Percentiles rank a stretch among this genome's conserved stretches.
phyloP scores from a whole-genome alignment of 2,329 filamentous ascomycete genomes.

The Nemania diffusa region DNA sequence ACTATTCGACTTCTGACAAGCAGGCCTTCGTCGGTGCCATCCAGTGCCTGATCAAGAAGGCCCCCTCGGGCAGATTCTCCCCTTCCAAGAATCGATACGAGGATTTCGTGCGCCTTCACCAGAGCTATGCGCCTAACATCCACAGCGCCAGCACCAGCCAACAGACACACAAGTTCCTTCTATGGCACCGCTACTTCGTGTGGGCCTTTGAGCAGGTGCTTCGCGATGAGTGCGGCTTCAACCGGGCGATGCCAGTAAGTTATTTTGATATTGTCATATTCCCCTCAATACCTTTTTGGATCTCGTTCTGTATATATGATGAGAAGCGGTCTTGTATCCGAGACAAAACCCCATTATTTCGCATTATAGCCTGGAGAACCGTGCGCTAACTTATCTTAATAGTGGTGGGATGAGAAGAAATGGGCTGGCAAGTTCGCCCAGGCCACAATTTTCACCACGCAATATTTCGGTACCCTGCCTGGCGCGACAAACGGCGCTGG shows the following conservation, averaged over 20 bases:
- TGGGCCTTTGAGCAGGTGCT: slow-evolving; percentile 48
- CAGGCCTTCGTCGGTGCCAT: slow-evolving; percentile 46
- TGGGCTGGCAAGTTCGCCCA: slow-evolving; percentile 48
- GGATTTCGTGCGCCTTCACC: slow-evolving; percentile 49
- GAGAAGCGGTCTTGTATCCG: not conserved
- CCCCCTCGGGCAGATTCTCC: slow-evolving; percentile 43
- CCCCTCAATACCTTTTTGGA: not conserved
- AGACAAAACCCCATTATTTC: not conserved
- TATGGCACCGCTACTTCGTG: slow-evolving; percentile 51
- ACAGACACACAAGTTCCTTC: slow-evolving; percentile 49
- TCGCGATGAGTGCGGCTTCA: slow-evolving; percentile 49
- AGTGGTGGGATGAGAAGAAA: slow-evolving; percentile 52
- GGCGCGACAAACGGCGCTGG: slow-evolving; percentile 42
- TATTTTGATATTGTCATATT: not conserved
- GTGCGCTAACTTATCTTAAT: slow-evolving; percentile 2
- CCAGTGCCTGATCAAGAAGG: slow-evolving; percentile 46
- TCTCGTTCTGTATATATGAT: not conserved
- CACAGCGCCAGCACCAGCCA: slow-evolving; percentile 47
- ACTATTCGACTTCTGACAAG: slow-evolving; percentile 47
- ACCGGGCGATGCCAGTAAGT: slow-evolving; percentile 45
- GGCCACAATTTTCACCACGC: slow-evolving; percentile 45
- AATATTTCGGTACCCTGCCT: slow-evolving; percentile 48
- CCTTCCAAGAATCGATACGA: slow-evolving; percentile 49
- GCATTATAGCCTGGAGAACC: not conserved
- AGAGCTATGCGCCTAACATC: slow-evolving; percentile 48